phyloP scores from a whole-genome alignment of 2,329 filamentous ascomycete species.

The Aureobasidium sp. region DNA sequence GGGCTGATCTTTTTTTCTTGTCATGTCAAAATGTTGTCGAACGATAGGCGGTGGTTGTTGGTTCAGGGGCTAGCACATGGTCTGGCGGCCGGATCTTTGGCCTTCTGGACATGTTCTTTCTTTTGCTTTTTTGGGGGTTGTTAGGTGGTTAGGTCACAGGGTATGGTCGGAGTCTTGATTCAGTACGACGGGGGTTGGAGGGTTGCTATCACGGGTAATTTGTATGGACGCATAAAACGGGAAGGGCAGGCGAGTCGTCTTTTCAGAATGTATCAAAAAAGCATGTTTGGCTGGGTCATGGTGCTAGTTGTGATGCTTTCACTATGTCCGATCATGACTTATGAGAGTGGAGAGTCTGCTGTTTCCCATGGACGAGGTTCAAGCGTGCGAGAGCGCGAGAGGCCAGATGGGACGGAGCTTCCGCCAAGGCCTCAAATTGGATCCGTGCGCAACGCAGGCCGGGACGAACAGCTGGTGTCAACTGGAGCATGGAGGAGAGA shows the following conservation, averaged over 20 bases:
- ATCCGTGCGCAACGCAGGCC: neutral
- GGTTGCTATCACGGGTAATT: conserved; percentile 9
- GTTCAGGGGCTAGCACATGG: neutral
- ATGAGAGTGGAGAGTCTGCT: neutral
- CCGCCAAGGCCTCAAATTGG: neutral
- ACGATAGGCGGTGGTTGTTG: neutral
- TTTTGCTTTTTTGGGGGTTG: neutral
- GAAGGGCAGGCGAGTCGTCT: neutral
- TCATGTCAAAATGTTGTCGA: neutral
- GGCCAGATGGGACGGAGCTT: neutral
- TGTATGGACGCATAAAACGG: conserved; percentile 1
- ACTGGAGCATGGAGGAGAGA: neutral
- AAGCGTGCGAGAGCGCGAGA: neutral
- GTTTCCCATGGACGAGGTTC: neutral
- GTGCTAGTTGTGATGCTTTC: neutral
- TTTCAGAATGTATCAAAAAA: conserved; percentile 12
- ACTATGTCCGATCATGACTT: neutral
- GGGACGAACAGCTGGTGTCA: conserved; percentile 14
- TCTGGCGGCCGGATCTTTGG: neutral
- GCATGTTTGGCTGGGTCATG: neutral
- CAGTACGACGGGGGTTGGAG: neutral
- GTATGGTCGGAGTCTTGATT: conserved; percentile 2
- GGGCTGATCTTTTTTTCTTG: neutral
- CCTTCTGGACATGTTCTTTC: neutral
- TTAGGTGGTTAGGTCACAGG: neutral